Conservation (phyloP, 116 monocot species). For the Thalassia testudinum region DNA sequence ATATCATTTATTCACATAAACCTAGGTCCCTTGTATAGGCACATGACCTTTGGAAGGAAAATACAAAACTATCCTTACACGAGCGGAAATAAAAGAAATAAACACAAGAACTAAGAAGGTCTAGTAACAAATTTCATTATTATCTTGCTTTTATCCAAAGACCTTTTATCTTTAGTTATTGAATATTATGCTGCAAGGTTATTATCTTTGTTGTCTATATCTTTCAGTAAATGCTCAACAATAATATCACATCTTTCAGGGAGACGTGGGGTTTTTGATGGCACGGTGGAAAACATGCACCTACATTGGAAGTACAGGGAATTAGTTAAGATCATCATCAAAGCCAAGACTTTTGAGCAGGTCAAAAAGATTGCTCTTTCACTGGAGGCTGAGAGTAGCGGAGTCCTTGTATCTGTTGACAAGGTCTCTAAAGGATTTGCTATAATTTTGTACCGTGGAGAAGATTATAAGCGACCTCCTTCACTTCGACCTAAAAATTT, state of each 20-base stretch:
- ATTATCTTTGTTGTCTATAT: neutral
- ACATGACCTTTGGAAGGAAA: too few relatives aligned
- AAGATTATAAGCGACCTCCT: constrained; percentile 59
- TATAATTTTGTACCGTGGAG: constrained; percentile 69
- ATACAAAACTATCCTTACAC: too few relatives aligned
- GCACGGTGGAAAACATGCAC: constrained; percentile 99
- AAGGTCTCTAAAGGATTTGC: constrained; percentile 93
- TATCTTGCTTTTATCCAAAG: too few relatives aligned
- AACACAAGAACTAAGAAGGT: too few relatives aligned
- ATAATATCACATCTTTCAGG: constrained; percentile 21
- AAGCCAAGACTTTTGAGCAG: constrained; percentile 57
- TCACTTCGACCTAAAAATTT: constrained; percentile 74
- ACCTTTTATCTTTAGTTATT: neutral
- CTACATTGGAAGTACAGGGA: constrained; percentile 98
- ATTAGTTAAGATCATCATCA: constrained; percentile 73
- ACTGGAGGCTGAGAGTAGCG: constrained; percentile 93
- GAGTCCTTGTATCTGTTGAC: constrained; percentile 89
- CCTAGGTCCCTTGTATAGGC: too few relatives aligned
- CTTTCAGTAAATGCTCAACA: neutral
- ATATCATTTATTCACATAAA: too few relatives aligned
- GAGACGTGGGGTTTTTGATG: constrained; percentile 94
- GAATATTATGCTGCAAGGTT: neutral
- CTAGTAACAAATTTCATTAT: too few relatives aligned
- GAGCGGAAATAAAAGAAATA: too few relatives aligned
- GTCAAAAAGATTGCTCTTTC: constrained; percentile 66